These are phyloP conservation scores for Starmera dryadoides DNA, from an alignment of 805 yeast genomes.

Conservation along the genomic window DNA sequence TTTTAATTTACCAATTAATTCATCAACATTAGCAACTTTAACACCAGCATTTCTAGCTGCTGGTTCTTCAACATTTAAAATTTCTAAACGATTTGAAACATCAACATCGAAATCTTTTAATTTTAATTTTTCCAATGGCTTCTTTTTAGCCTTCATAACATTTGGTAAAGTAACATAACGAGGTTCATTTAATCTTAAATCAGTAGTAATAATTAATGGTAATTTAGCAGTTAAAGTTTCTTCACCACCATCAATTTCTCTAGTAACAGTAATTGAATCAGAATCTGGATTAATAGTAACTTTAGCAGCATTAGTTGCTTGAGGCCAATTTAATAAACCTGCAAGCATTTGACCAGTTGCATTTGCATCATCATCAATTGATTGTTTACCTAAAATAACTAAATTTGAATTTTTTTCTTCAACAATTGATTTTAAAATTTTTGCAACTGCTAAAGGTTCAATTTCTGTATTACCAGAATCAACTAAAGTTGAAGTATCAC, in stretches of 20 bases:
- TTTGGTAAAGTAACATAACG: slow-evolving; percentile 94
- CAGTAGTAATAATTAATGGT: slow-evolving; percentile 88
- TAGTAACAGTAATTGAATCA: slow-evolving; percentile 56
- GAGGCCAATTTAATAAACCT: slow-evolving; percentile 91
- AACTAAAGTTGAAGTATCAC: slow-evolving; percentile 75
- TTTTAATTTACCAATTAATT: slow-evolving; percentile 70
- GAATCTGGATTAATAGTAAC: slow-evolving; percentile 54
- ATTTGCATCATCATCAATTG: slow-evolving; percentile 91
- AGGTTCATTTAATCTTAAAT: slow-evolving; percentile 89
- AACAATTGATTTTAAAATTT: slow-evolving; percentile 67
- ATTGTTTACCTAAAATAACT: slow-evolving; percentile 90
- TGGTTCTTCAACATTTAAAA: slow-evolving; percentile 78
- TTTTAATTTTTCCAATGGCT: slow-evolving; percentile 69
- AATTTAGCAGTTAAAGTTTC: slow-evolving; percentile 71
- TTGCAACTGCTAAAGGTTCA: slow-evolving; percentile 89
- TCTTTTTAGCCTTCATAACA: slow-evolving; percentile 97
- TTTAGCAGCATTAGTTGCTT: slow-evolving; percentile 90
- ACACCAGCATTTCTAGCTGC: slow-evolving; percentile 75
- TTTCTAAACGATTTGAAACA: slow-evolving; percentile 54
- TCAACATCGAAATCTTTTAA: slow-evolving; percentile 68
- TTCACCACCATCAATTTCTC: slow-evolving; percentile 95
- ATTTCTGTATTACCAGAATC: slow-evolving; percentile 67
- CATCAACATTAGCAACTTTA: slow-evolving; percentile 76
- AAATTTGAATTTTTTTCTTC: slow-evolving; percentile 67
- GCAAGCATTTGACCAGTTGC: slow-evolving; percentile 98